Percentiles rank a stretch among this genome's conserved stretches.
Evolutionary conservation across 192 early-diverging fungal genomes (phyloP).

Genomic region (Mortierella hygrophila): DNA sequence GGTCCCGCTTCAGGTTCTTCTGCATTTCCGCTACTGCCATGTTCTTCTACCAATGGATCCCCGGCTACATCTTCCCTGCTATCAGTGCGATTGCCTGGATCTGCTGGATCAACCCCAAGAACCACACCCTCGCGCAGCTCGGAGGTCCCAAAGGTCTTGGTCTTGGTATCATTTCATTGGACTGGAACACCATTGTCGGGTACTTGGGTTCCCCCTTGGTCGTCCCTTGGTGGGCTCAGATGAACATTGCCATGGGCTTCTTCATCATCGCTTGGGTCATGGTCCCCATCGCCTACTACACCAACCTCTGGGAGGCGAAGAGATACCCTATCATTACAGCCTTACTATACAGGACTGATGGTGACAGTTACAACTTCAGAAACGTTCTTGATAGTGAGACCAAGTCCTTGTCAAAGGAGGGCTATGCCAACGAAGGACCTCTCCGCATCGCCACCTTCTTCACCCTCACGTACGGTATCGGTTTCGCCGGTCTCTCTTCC

Average conservation of each 20-base stretch:
- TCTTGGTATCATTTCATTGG: slow-evolving; percentile 72
- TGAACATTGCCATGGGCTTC: slow-evolving; percentile 71
- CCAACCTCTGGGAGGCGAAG: slow-evolving; percentile 62
- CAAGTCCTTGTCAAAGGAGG: slow-evolving; percentile 35
- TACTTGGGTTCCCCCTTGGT: slow-evolving; percentile 44
- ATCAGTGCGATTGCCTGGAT: slow-evolving; percentile 21
- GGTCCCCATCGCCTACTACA: slow-evolving; percentile 72
- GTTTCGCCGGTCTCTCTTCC: slow-evolving; percentile 66
- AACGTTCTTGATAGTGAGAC: slow-evolving; percentile 28
- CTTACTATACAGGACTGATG: too few species aligned
- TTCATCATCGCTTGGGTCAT: slow-evolving; percentile 73
- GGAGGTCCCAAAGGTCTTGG: slow-evolving; percentile 73
- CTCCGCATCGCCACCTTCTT: slow-evolving; percentile 60
- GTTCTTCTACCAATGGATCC: slow-evolving; percentile 61
- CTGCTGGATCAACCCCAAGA: slow-evolving; percentile 21
- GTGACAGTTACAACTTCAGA: too few species aligned
- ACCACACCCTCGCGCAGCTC: background rate
- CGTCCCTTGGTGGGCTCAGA: slow-evolving; percentile 61
- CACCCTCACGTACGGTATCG: slow-evolving; percentile 60
- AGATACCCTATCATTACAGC: slow-evolving; percentile 56
- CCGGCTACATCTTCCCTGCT: slow-evolving; percentile 51
- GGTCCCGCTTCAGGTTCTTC: slow-evolving; percentile 48
- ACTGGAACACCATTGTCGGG: slow-evolving; percentile 66
- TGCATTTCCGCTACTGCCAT: slow-evolving; percentile 30
- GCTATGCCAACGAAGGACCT: too few species aligned